Evolutionary conservation across 2,329 filamentous ascomycete genomes (phyloP).

Genomic region (Magnaporthiopsis incrustans): DNA sequence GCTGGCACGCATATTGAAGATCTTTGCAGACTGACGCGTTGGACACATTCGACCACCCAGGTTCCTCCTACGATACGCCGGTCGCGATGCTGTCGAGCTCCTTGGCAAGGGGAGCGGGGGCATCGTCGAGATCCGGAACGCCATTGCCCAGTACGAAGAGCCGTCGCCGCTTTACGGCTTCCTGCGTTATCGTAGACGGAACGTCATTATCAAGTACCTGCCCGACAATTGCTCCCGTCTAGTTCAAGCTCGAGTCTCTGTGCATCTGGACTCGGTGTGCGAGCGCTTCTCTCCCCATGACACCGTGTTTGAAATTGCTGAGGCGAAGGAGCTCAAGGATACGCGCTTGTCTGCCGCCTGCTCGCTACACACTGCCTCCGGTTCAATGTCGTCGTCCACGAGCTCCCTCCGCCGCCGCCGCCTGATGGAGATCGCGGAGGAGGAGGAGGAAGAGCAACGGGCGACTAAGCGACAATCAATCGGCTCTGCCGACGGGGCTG

Average conservation of each 20-base stretch:
- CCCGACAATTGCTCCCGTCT: slow-evolving; percentile 86
- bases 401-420: slow-evolving; percentile 70
- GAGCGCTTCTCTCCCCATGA: slow-evolving; percentile 79
- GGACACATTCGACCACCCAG: slow-evolving; percentile 37
- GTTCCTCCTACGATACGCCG: slow-evolving; percentile 89
- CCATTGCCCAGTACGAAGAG: slow-evolving; percentile 72
- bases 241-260: slow-evolving; percentile 79
- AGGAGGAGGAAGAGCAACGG: slow-evolving; percentile 61
- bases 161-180: slow-evolving; percentile 87
- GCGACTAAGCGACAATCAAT: slow-evolving; percentile 51
- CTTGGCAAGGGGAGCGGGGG: slow-evolving; percentile 71
- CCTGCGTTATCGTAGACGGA: slow-evolving; percentile 79
- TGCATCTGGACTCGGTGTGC: slow-evolving; percentile 60
- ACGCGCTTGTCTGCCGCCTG: slow-evolving; percentile 81
- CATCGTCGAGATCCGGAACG: slow-evolving; percentile 72
- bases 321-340: slow-evolving; percentile 75
- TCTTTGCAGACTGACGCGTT: background rate
- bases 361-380: slow-evolving; percentile 79
- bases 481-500: slow-evolving; percentile 33
- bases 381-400: slow-evolving; percentile 76
- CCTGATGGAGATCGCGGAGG: slow-evolving; percentile 89
- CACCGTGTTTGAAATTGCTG: slow-evolving; percentile 68
- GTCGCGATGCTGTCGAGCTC: slow-evolving; percentile 80
- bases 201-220: slow-evolving; percentile 86
- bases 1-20: too few species aligned